phyloP scores from a whole-genome alignment of 176 grass and related monocot genomes.

The Aegilops bicornis region DNA sequence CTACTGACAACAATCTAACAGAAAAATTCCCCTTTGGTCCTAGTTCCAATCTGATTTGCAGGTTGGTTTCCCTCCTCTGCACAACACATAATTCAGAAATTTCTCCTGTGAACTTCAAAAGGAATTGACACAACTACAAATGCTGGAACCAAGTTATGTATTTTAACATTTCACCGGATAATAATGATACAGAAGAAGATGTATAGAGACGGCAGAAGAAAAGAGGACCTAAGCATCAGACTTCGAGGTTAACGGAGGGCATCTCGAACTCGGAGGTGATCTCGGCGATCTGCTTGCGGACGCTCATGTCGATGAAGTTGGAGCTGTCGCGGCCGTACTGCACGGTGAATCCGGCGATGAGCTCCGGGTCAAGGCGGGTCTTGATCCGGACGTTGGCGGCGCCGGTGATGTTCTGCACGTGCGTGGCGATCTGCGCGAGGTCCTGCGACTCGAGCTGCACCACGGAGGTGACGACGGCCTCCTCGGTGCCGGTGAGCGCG shows the following conservation, averaged over 20 bases:
- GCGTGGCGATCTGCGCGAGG: slow-evolving; percentile 80
- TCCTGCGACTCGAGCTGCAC: slow-evolving; percentile 79
- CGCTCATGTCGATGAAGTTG: slow-evolving; percentile 87
- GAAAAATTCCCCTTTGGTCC: background rate
- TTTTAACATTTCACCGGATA: slow-evolving; percentile 5
- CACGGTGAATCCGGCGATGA: slow-evolving; percentile 91
- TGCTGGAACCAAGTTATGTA: slow-evolving; percentile 9
- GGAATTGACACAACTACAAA: background rate
- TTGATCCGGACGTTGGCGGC: slow-evolving; percentile 86
- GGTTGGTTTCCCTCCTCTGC: background rate
- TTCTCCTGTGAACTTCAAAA: slow-evolving; percentile 1
- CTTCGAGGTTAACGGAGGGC: slow-evolving; percentile 47
- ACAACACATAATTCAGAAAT: background rate
- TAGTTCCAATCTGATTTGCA: background rate
- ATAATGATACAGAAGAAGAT: slow-evolving; percentile 11
- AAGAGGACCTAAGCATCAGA: slow-evolving; percentile 45
- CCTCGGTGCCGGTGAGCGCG: slow-evolving; percentile 67
- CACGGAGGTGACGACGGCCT: slow-evolving; percentile 80
- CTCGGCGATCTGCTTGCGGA: slow-evolving; percentile 85
- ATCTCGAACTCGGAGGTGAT: slow-evolving; percentile 63
- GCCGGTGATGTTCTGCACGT: slow-evolving; percentile 63
- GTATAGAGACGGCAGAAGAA: slow-evolving; percentile 10
- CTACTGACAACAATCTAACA: background rate
- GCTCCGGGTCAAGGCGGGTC: slow-evolving; percentile 60
- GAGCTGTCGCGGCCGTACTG: slow-evolving; percentile 65